Evolutionary conservation across 108 stramenopile species (phyloP), one percentile per base, ranked within the genome.

Genomic region (Ochromonas danica): DNA sequence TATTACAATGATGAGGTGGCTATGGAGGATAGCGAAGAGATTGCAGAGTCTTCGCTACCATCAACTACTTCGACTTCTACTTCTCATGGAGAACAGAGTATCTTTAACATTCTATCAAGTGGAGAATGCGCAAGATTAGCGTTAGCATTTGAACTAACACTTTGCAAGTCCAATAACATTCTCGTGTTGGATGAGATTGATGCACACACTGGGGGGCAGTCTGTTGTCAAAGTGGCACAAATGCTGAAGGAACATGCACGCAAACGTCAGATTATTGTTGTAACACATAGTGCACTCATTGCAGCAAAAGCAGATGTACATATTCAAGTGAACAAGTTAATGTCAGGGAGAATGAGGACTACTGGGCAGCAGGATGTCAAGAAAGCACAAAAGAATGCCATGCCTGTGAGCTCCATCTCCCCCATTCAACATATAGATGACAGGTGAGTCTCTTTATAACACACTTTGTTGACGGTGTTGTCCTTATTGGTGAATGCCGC

Each of bases 51-150:
- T 14, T 51, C 45, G 6, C 6, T 14, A 51, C 22, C 45, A 51
- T 51, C 45, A 51, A 22, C 6, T 14, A 51, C 22, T 14, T 14
- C 22, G 45, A 51, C 14, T 22, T 14, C 6, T 51, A 22, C 22
- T 51, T 22, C 22, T 6, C 6, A 6, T 22, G 6, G 6, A 51
- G 22, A 51, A 14, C 6, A 51, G 6, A 6, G 14, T 51, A 51
- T 51, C 6, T 51, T 22, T 14, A 51, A 51, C 45, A 51, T 51
- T 6, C 22, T 51, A 51, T 51, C 45, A 51, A 51, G 45, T 51
- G 45, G 45, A 14, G 45, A 51, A 51, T 51, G 45, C 22, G 45
- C 45, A 51, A 51, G 45, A 51, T 51, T 51, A 51, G 45, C 45
- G 22, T 22, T 51, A 14, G 45, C 45, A 14, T 51, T 51, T 14